phyloP scores from a whole-genome alignment of 495 filamentous ascomycete genomes.

The Hypoxylon cercidicola region DNA sequence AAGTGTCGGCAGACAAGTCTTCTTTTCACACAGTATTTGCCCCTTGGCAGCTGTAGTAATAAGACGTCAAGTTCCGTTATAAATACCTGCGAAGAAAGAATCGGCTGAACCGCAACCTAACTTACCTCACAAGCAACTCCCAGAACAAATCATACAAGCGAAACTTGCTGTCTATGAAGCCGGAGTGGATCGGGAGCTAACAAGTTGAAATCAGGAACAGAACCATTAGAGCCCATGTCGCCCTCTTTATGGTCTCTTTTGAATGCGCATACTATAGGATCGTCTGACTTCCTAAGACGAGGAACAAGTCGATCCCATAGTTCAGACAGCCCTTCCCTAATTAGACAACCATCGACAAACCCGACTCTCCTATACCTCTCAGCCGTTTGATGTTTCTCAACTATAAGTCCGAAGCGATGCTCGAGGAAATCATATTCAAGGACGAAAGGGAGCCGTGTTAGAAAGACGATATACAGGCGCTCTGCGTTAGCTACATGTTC shows the following conservation, averaged over 20 bases:
- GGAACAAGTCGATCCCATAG: background rate
- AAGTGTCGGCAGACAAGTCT: too few species aligned
- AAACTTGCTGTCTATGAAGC: background rate
- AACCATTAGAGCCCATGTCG: background rate
- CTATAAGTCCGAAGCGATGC: constrained; percentile 40
- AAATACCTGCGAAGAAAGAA: too few species aligned
- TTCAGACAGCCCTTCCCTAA: constrained; percentile 6
- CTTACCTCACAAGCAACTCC: too few species aligned
- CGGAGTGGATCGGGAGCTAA: background rate
- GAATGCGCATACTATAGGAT: background rate
- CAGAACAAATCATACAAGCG: background rate
- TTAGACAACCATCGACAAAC: constrained; percentile 38
- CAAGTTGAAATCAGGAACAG: background rate
- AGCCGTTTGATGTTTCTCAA: constrained; percentile 1
- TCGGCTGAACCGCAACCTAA: too few species aligned
- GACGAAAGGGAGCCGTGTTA: constrained; percentile 36
- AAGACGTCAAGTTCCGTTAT: too few species aligned
- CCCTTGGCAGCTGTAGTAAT: too few species aligned
- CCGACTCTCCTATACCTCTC: constrained; percentile 33
- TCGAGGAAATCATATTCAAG: constrained; percentile 37
- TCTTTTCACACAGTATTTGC: too few species aligned
- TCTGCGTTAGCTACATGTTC: background rate
- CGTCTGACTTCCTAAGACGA: background rate
- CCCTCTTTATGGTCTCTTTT: background rate
- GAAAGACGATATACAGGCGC: constrained; percentile 26